A percentile compares a stretch with the other conserved stretches of the same genome.
Evolutionary conservation across 2,329 filamentous ascomycete species (phyloP).

Genomic region (Diaporthe sp.): DNA sequence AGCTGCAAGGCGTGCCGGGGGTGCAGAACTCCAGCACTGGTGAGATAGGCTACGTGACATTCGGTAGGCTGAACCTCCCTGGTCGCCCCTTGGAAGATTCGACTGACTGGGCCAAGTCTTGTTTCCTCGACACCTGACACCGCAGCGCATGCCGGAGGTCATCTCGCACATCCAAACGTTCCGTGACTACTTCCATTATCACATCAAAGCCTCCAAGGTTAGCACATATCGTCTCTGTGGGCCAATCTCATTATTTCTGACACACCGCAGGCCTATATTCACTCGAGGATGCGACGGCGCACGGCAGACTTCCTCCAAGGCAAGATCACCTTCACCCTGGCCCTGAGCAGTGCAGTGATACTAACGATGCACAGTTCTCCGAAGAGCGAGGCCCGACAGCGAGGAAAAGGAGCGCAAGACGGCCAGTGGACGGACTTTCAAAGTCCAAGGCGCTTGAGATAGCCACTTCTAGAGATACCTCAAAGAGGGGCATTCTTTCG

Average conservation of each 20-base stretch:
- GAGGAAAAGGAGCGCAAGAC: conserved; percentile 99
- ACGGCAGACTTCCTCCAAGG: conserved; percentile 99
- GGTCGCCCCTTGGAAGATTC: neutral
- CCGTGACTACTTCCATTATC: conserved; percentile 99
- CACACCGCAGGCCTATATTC: conserved; percentile 84
- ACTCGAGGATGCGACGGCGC: conserved; percentile 96
- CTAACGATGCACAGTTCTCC: conserved; percentile 76
- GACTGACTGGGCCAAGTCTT: conserved; percentile 72
- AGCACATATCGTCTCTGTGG: conserved; percentile 30
- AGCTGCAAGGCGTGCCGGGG: conserved; percentile 90
- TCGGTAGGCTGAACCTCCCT: conserved; percentile 72
- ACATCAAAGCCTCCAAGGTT: conserved; percentile 98
- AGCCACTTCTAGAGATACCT: conserved; percentile 43
- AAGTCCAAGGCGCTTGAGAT: conserved; percentile 58
- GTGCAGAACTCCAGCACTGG: conserved; percentile 81
- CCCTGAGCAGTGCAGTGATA: conserved; percentile 46
- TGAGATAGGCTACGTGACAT: conserved; percentile 97
- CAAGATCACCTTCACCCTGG: conserved; percentile 58
- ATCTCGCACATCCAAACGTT: conserved; percentile 99
- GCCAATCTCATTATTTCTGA: conserved; percentile 35
- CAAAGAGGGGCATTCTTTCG: neutral
- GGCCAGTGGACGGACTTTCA: conserved; percentile 94
- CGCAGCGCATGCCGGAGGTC: conserved; percentile 90
- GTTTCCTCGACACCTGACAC: conserved; percentile 94
- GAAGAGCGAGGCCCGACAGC: conserved; percentile 92